These are phyloP conservation scores for Kwoniella newhampshirensis DNA, from an alignment of 768 basidiomycete species.

Conservation along the genomic window DNA sequence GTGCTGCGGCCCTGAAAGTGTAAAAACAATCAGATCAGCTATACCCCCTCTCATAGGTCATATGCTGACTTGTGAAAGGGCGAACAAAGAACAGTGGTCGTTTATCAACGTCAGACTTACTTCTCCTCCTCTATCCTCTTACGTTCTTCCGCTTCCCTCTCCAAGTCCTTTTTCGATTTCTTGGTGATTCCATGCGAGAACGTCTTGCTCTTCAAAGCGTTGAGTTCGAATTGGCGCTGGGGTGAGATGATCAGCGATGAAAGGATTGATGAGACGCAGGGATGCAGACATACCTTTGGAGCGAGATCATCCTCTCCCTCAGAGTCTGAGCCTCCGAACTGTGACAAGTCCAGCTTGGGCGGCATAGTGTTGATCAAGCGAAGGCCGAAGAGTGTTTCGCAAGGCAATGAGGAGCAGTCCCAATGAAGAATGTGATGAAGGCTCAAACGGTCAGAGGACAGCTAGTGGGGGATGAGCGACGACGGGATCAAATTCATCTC, in stretches of 20 bases:
- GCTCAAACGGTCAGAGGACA: too few relatives aligned
- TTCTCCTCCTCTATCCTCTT: conserved; percentile 63
- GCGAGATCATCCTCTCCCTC: conserved; percentile 43
- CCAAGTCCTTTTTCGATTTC: conserved; percentile 88
- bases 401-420: too few relatives aligned
- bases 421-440: too few relatives aligned
- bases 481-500: conserved; percentile 20
- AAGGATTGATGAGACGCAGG: too few relatives aligned
- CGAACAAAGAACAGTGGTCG: neutral
- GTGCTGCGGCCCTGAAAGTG: conserved; percentile 34
- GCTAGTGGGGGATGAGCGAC: too few relatives aligned
- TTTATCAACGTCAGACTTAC: conserved; percentile 16
- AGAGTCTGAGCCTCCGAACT: conserved; percentile 49
- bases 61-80: neutral
- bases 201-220: conserved; percentile 79
- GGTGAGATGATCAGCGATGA: neutral
- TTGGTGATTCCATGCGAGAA: conserved; percentile 78
- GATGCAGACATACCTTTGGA: conserved; percentile 38
- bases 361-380: conserved; percentile 42
- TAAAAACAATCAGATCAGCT: conserved; percentile 2
- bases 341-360: conserved; percentile 48
- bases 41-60: neutral
- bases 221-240: conserved; percentile 74
- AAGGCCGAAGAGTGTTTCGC: too few relatives aligned
- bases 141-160: conserved; percentile 86